Percentiles rank a stretch among this genome's conserved stretches.
Conservation (phyloP, 2,329 filamentous ascomycete species). For the Parastagonospora nodorum region DNA sequence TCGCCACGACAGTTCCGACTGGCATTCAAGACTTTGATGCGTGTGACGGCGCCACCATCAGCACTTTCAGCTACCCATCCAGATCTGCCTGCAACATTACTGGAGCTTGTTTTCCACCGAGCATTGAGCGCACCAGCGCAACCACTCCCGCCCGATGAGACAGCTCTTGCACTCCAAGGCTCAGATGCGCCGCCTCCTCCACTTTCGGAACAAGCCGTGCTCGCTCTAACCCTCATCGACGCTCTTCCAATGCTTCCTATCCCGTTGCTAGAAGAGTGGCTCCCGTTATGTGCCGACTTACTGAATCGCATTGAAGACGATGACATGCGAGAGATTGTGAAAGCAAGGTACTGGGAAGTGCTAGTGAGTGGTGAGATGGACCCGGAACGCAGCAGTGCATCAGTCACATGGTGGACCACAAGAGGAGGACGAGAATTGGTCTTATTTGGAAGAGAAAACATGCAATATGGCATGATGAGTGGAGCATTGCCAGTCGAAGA, state of each 20-base stretch:
- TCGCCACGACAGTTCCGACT: conserved; percentile 86
- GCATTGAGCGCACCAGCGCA: conserved; percentile 60
- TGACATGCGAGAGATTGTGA: conserved; percentile 66
- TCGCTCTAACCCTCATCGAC: conserved; percentile 79
- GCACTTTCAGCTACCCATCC: conserved; percentile 74
- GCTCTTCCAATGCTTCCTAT: conserved; percentile 75
- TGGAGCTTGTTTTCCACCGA: conserved; percentile 77
- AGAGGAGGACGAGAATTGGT: conserved; percentile 63
- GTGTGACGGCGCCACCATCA: conserved; percentile 80
- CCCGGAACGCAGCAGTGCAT: conserved; percentile 77
- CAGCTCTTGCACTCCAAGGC: conserved; percentile 44
- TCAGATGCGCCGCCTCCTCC: conserved; percentile 41
- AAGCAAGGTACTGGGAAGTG: conserved; percentile 77
- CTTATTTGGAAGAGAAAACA: conserved; percentile 60
- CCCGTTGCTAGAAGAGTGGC: conserved; percentile 76
- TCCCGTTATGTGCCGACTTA: conserved; percentile 71
- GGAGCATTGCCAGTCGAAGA: conserved; percentile 53
- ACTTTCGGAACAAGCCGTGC: conserved; percentile 78
- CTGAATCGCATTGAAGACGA: conserved; percentile 68
- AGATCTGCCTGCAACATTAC: conserved; percentile 75
- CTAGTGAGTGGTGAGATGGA: conserved; percentile 85
- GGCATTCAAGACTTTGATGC: conserved; percentile 83
- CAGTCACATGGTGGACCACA: conserved; percentile 85
- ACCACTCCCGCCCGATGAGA: conserved; percentile 48
- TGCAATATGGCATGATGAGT: conserved; percentile 58